Conservation (phyloP, 305 asterid genomes). For the Andrographis paniculata region DNA sequence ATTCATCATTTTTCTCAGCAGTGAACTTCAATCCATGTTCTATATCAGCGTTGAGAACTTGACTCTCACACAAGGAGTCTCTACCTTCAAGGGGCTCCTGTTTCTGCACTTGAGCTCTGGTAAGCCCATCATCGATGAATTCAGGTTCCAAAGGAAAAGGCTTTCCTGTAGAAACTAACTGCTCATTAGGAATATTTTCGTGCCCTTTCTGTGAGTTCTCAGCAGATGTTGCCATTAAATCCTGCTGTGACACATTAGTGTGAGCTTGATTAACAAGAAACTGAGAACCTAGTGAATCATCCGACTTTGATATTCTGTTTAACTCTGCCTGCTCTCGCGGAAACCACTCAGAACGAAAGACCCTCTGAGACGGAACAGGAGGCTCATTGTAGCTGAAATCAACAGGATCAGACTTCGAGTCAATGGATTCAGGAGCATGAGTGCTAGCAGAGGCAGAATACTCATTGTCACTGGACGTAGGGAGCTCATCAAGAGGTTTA, state of each 20-base stretch:
- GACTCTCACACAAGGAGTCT: constrained; percentile 27
- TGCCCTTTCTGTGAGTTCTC: constrained; percentile 30
- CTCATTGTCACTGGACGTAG: constrained; percentile 23
- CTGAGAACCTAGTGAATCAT: constrained; percentile 61
- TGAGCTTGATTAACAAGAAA: constrained; percentile 39
- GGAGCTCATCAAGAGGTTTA: constrained; percentile 28
- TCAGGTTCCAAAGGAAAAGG: constrained; percentile 25
- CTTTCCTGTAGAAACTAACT: constrained; percentile 16
- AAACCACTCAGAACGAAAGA: constrained; percentile 48
- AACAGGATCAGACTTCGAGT: constrained; percentile 32
- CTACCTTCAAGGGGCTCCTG: constrained; percentile 19
- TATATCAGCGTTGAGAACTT: constrained; percentile 18
- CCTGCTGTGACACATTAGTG: constrained; percentile 29
- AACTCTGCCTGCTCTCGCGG: constrained; percentile 55
- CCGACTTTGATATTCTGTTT: constrained; percentile 66
- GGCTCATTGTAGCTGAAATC: constrained; percentile 46
- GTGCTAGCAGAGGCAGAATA: constrained; percentile 20
- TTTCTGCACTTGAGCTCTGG: constrained; percentile 19
- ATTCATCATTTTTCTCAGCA: constrained; percentile 23
- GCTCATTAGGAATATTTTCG: constrained; percentile 20
- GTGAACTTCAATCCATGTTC: constrained; percentile 27
- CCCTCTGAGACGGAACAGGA: constrained; percentile 40
- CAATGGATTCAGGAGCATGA: constrained; percentile 28
- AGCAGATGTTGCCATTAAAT: constrained; percentile 24
- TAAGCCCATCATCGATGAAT: constrained; percentile 22